Evolutionary conservation across 352 stramenopile species (phyloP).

Genomic region (Globisporangium paddicum): DNA sequence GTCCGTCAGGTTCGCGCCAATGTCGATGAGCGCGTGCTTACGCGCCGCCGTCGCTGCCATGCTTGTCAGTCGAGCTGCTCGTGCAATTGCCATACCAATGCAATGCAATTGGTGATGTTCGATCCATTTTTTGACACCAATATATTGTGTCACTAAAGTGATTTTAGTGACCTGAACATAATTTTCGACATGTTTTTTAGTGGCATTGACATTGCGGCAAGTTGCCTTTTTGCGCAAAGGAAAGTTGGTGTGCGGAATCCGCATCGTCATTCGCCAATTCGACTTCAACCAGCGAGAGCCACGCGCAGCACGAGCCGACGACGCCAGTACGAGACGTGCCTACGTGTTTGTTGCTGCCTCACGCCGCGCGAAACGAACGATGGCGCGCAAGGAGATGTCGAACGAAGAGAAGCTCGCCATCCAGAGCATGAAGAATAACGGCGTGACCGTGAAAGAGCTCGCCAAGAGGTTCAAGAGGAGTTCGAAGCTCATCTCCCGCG

Average conservation of each 20-base stretch:
- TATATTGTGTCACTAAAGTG: too few species aligned
- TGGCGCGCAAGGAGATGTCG: conserved; percentile 35
- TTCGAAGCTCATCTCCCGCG: conserved; percentile 29
- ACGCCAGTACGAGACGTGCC: background rate
- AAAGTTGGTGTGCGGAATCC: background rate
- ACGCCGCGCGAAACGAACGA: conserved; percentile 12
- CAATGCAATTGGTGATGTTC: too few species aligned
- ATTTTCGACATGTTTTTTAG: background rate
- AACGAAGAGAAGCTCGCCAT: conserved; percentile 35
- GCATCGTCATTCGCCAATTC: background rate
- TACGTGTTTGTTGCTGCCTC: conserved; percentile 4
- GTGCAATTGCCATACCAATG: background rate
- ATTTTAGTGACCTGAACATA: background rate
- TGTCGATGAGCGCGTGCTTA: conserved; percentile 75
- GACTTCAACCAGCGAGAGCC: background rate
- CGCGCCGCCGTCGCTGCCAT: background rate
- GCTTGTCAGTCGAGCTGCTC: conserved; percentile 4
- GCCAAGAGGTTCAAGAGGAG: conserved; percentile 29
- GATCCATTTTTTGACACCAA: too few species aligned
- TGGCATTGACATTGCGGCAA: background rate
- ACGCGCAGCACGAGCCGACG: background rate
- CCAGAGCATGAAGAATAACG: conserved; percentile 28
- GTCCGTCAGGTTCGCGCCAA: conserved; percentile 94
- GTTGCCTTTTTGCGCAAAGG: conserved; percentile 7
- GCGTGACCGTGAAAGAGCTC: conserved; percentile 33